Percentiles rank a stretch among this genome's conserved stretches.
Conservation (phyloP, 371 early-diverging fungal genomes). For the Syncephalastrum sp. region DNA sequence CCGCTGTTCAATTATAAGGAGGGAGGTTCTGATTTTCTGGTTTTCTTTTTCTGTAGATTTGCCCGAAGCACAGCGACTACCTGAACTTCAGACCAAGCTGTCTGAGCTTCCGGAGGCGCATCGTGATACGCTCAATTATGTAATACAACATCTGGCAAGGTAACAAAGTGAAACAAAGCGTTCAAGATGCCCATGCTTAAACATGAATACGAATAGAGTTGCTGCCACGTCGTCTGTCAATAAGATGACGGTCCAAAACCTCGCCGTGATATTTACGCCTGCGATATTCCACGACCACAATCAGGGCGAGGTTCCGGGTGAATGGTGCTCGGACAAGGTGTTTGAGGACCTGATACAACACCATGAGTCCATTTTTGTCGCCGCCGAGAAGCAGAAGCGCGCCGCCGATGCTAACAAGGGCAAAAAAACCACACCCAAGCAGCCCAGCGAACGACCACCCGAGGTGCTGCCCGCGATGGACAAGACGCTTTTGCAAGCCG, state of each 20-base stretch:
- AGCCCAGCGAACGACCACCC: too few relatives aligned
- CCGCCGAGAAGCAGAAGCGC: conserved; percentile 11
- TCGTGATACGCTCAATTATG: conserved; percentile 44
- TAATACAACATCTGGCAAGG: conserved; percentile 54
- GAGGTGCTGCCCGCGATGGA: too few relatives aligned
- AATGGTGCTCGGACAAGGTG: conserved; percentile 43
- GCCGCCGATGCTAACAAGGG: too few relatives aligned
- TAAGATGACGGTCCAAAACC: conserved; percentile 60
- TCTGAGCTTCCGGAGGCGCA: conserved; percentile 43
- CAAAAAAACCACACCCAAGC: too few relatives aligned
- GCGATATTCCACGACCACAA: conserved; percentile 63
- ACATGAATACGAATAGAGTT: too few relatives aligned
- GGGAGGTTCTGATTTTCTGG: background rate
- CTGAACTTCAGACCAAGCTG: conserved; percentile 25
- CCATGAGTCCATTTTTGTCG: conserved; percentile 26
- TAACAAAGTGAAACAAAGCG: conserved; percentile 12
- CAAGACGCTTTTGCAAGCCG: too few relatives aligned
- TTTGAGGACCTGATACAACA: conserved; percentile 39
- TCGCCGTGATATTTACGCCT: conserved; percentile 59
- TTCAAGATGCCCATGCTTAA: too few relatives aligned
- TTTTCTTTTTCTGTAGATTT: background rate
- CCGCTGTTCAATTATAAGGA: background rate
- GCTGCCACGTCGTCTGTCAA: conserved; percentile 22
- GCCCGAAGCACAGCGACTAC: conserved; percentile 27
- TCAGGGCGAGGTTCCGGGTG: conserved; percentile 44